Evolutionary conservation across 2,329 filamentous ascomycete genomes (phyloP), one percentile per base, ranked within the genome.

Genomic region (Dactylonectria macrodidyma): DNA sequence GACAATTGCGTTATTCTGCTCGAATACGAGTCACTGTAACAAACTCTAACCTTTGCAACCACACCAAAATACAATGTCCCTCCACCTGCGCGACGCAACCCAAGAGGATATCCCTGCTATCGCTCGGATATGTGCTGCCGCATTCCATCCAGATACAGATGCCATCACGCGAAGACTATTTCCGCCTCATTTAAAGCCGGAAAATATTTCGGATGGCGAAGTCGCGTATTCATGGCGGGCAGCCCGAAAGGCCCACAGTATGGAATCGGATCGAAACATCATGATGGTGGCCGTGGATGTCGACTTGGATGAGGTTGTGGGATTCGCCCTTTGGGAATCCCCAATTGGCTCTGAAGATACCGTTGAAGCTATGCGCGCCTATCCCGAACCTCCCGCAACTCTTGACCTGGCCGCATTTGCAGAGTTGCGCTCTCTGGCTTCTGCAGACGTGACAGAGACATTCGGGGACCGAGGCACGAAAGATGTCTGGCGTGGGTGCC

Each of bases 91-190:
- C 22, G 22, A 55, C 14, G 62, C 62, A 9, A 65, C 48, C 0
- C 48, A 36, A 1, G 41, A 61, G 4, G 63, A 66, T 38, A 22
- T 66, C 33, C 41, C 63, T 26, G 44, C 57, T 8, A 66, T 66
- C 36, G 58, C 48, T 34, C 30, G 26, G 22, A 61, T 66, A n/a
- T 50, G 41, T 2, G 51, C 51, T 2, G 63, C 59, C 5, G 63
- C 63, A 2, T 66, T 66, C 46, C 63, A 66, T 34, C 63, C 63
- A 9, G 33, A 38, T 2, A 66, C 58, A n/a, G 63, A 66, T 38
- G 24, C 38, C 5, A 51, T 66, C 2, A 50, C 58, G 1, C 57
- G 63, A 5, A 33, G 36, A 30, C 22, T 66, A 12, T 66, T 66
- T 14, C 63, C 63, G 0, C n/a, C 24, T n/a, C 44, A 56, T 14